Base-by-base conservation (phyloP, 768 basidiomycete species). In the Coprinopsis strossmayeri region DNA sequence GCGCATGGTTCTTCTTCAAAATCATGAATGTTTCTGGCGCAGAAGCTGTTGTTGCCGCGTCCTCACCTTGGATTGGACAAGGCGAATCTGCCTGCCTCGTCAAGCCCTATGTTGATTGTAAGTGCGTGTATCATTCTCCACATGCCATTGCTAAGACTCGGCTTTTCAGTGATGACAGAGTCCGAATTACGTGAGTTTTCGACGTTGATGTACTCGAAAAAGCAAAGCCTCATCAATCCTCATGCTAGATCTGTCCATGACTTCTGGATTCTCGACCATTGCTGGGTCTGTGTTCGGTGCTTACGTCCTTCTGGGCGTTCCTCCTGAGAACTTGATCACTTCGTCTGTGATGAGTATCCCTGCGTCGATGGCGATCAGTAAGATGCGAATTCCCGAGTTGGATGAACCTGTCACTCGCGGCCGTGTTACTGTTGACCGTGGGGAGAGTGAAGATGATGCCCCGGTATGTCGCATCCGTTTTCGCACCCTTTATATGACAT, bases 281-380 rank as follows among this genome's bases (percentile, higher is more conserved):
- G 85, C 93, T 47, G 92, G 93, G 35, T 90, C 88, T 27, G 91
- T 96, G 11, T 74, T 96, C 40, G 73, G 78, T 47, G 91, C 89
- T 24, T 95, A 94, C 63, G 86, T 93, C 61, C 69, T 62, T 53
- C 70, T 85, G 55, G 90, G 86, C 32, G 86, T 91, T 26, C 87
- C 87, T 7, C 63, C 87, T 3, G 76, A 84, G 63, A 92, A 87
- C 59, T 72, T 91, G 20, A 72, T 92, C 57, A 93, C 91, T 2
- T 85, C 92, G 3, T 91, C 89, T 5, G 85, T 94, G 51, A 95
- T 95, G 92, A 87, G 84, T 63, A 95, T 96, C 52, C 93, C 93
- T 17, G 93, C 92, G 0, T 92, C 91, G 12, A 93, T 95, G 61
- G 79, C 91, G 1, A 92, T 95, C 59, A 87, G 84, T 61, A 95